Conservation (phyloP, 176 grass and related monocot species). For the Bromus sterilis region DNA sequence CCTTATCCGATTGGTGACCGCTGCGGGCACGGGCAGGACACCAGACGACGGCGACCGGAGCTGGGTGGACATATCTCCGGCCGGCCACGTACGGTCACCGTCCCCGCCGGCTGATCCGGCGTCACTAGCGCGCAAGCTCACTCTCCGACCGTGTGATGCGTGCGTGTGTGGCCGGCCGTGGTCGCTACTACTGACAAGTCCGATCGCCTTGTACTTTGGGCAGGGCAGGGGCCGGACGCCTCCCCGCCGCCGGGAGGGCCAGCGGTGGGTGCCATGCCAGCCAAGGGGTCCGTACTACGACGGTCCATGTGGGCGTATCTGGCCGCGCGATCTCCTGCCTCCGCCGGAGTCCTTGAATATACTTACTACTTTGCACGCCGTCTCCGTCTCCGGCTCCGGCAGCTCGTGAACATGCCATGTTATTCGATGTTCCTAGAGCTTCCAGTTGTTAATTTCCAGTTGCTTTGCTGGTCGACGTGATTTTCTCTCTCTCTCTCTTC, state of each 20-base stretch:
- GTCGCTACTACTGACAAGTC: background rate
- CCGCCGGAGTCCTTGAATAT: background rate
- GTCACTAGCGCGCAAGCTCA: background rate
- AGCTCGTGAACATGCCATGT: background rate
- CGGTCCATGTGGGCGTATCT: constrained; percentile 21
- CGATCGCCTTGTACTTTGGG: background rate
- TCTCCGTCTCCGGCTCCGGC: background rate
- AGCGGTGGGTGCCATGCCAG: background rate
- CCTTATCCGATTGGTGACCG: background rate
- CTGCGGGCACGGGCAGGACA: background rate
- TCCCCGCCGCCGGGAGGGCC: background rate
- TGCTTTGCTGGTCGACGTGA: too few relatives aligned
- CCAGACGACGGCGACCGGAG: background rate
- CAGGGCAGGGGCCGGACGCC: background rate
- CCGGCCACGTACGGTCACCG: background rate
- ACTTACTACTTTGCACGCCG: background rate
- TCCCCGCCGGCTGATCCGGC: background rate
- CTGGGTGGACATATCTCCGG: constrained; percentile 11
- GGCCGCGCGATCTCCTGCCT: background rate
- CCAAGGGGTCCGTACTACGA: too few relatives aligned
- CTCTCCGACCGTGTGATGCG: background rate
- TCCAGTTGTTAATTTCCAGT: too few relatives aligned
- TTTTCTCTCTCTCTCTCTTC: too few relatives aligned
- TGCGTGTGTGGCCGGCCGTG: background rate
- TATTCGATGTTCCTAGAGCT: background rate